phyloP scores from a whole-genome alignment of 305 asterid genomes.

The Lippia alba region DNA sequence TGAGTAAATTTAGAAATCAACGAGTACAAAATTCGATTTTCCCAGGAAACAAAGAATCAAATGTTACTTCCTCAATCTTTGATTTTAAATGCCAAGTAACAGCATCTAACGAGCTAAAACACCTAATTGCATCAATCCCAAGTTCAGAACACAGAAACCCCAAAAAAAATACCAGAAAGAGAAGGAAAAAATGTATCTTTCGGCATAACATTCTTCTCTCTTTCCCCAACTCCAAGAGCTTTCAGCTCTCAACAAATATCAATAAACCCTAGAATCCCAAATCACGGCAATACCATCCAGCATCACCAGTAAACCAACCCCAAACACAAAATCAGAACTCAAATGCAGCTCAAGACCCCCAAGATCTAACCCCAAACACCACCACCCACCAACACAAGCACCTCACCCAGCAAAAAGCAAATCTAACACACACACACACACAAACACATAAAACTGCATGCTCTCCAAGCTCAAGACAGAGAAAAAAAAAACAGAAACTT shows the following conservation, averaged over 20 bases:
- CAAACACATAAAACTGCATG: constrained; percentile 27
- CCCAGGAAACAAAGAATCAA: background rate
- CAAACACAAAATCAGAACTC: constrained; percentile 13
- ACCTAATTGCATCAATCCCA: background rate
- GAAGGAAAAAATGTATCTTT: background rate
- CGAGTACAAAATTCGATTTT: background rate
- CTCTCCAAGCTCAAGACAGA: background rate
- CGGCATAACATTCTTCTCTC: constrained; percentile 1
- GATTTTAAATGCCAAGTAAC: constrained; percentile 19
- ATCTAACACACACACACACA: constrained; percentile 23
- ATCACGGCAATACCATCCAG: constrained; percentile 19
- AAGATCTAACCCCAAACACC: constrained; percentile 38
- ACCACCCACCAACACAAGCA: constrained; percentile 29
- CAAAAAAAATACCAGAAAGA: background rate
- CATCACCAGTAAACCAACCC: constrained; percentile 16
- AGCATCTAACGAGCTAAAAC: constrained; percentile 21
- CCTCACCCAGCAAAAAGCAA: constrained; percentile 26
- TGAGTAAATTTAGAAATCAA: background rate
- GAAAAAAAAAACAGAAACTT: background rate
- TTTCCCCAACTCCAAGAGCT: constrained; percentile 8
- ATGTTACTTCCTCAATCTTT: background rate
- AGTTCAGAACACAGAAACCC: background rate
- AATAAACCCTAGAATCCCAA: constrained; percentile 32
- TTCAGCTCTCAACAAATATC: constrained; percentile 26
- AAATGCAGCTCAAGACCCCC: constrained; percentile 38